Percentiles rank a stretch among this genome's conserved stretches.
Conservation (phyloP, 495 filamentous ascomycete species). For the Antarctomyces pellizariae region DNA sequence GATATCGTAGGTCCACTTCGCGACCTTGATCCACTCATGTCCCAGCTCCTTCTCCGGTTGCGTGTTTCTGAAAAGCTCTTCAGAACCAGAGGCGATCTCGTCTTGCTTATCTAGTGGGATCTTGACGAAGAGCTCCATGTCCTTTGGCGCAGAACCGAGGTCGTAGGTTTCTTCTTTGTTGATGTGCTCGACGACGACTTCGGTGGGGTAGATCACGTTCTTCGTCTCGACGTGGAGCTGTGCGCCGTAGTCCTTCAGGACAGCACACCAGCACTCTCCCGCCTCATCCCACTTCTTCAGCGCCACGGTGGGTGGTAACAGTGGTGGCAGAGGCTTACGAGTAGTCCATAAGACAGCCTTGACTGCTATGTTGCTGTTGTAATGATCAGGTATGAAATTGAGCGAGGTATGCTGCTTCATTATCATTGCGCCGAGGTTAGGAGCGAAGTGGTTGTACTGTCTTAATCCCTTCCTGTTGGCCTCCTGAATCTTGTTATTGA, state of each 20-base stretch:
- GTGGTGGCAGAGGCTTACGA: conserved; percentile 11
- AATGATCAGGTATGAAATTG: too few relatives aligned
- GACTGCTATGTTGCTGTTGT: too few relatives aligned
- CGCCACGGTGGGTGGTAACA: conserved; percentile 19
- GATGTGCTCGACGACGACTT: conserved; percentile 41
- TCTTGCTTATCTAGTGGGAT: conserved; percentile 13
- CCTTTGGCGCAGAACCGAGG: conserved; percentile 28
- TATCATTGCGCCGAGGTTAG: too few relatives aligned
- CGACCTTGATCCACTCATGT: conserved; percentile 25
- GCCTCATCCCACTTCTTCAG: conserved; percentile 32
- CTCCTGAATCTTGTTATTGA: too few relatives aligned
- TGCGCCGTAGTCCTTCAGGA: conserved; percentile 13
- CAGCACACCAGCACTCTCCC: conserved; percentile 45
- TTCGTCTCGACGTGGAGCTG: conserved; percentile 24
- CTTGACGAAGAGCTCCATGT: conserved; percentile 35
- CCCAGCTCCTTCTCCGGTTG: conserved; percentile 3
- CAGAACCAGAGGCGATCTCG: conserved; percentile 4
- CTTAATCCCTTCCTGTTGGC: too few relatives aligned
- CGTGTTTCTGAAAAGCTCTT: conserved; percentile 2
- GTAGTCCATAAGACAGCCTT: conserved; percentile 5
- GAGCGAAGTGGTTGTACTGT: too few relatives aligned
- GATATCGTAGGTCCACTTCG: conserved; percentile 26
- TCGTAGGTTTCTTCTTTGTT: conserved; percentile 25
- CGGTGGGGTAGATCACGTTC: conserved; percentile 24
- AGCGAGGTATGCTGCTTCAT: too few relatives aligned